phyloP scores from a whole-genome alignment of 2,329 filamentous ascomycete genomes.

The Furcasterigmium sp. region DNA sequence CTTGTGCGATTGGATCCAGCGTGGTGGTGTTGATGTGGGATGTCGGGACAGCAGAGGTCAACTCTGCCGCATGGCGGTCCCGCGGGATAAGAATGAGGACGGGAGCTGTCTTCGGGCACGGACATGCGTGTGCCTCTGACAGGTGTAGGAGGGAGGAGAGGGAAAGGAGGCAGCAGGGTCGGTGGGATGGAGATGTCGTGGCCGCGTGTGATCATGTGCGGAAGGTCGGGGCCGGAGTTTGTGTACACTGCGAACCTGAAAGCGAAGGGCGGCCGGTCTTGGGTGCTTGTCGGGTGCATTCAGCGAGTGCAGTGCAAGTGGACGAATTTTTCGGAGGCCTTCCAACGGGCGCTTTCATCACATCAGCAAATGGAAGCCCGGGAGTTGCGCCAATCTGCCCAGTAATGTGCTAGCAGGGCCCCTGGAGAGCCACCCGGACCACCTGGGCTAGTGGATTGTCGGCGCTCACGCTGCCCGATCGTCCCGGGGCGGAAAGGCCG shows the following conservation, averaged over 20 bases:
- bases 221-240: not conserved
- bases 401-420: too few species aligned
- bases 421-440: too few species aligned
- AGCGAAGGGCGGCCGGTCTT: too few species aligned
- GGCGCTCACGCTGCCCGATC: too few species aligned
- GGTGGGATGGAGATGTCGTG: not conserved
- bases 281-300: too few species aligned
- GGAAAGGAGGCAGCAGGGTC: conserved; percentile 9
- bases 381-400: too few species aligned
- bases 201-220: conserved; percentile 1
- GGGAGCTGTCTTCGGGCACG: conserved; percentile 1
- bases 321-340: too few species aligned
- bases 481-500: too few species aligned
- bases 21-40: conserved; percentile 39
- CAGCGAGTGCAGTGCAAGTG: too few species aligned
- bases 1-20: conserved; percentile 50
- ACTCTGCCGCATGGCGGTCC: conserved; percentile 52
- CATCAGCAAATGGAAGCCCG: too few species aligned
- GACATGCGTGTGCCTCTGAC: conserved; percentile 9
- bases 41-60: conserved; percentile 48
- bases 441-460: too few species aligned
- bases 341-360: too few species aligned
- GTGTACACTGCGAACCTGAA: not conserved
- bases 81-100: conserved; percentile 10
- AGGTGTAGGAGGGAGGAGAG: conserved; percentile 10